Evolutionary conservation across 345 rosid genomes (phyloP).

Genomic region (Brassica napus): DNA sequence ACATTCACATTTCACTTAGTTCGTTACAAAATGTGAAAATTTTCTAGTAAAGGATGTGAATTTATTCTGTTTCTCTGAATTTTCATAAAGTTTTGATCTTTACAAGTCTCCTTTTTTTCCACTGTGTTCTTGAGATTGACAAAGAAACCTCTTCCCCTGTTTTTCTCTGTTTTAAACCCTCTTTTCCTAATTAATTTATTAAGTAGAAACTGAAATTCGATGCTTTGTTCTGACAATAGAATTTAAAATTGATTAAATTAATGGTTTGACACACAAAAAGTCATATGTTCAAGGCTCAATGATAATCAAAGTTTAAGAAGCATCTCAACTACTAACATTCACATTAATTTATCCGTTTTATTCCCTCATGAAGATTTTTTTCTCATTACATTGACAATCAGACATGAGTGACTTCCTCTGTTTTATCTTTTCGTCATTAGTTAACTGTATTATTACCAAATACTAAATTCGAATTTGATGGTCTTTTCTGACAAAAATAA

Average conservation of each 20-base stretch:
- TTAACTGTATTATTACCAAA: background rate
- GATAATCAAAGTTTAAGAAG: conserved; percentile 15
- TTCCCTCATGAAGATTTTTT: background rate
- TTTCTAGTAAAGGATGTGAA: background rate
- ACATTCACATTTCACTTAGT: conserved; percentile 4
- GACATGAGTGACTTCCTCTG: background rate
- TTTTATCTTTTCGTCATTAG: background rate
- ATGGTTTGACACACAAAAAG: conserved; percentile 14
- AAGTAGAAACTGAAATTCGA: conserved; percentile 12
- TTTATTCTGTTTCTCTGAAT: conserved; percentile 15
- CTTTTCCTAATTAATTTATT: conserved; percentile 3
- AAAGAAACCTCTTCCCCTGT: conserved; percentile 20
- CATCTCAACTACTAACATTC: background rate
- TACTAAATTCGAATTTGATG: background rate
- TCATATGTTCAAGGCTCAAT: conserved; percentile 18
- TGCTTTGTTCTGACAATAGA: conserved; percentile 31
- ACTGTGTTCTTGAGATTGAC: conserved; percentile 38
- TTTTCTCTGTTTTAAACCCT: background rate
- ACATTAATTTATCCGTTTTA: background rate
- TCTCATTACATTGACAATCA: background rate
- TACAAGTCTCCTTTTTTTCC: conserved; percentile 3
- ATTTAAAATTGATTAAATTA: background rate
- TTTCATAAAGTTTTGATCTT: conserved; percentile 27
- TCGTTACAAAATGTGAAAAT: background rate
- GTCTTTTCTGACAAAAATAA: conserved; percentile 8